Base-by-base conservation (phyloP, 768 basidiomycete genomes). In the Lactarius sp. region DNA sequence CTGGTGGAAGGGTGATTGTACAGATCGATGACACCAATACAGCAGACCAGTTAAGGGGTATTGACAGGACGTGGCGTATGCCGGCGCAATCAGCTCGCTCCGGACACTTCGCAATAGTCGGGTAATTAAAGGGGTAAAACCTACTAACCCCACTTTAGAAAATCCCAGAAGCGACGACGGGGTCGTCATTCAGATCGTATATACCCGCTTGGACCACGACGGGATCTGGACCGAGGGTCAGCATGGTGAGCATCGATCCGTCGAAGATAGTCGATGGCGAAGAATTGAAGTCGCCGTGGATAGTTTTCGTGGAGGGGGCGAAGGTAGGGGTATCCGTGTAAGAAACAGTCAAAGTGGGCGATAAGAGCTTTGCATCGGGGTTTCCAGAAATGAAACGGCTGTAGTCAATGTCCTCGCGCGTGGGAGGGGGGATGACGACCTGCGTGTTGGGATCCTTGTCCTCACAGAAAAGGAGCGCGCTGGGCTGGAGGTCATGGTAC, bases 341-440 rank as follows among this genome's bases (percentile, higher is more conserved):
- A 33, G 31, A 36, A 49, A 37, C 41, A 22, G 16, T 20, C 18
- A 44, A 44, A 2, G 42, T 36, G 7, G 51, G 56, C 37, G 62
- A 51, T 36, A 58, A 56, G 31, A 66, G 49, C 33, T 60, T 42
- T 9, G 60, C 64, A 36, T 65, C 53, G 34, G 64, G 64, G 18
- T 65, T 46, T 14, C 64, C 64, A 2, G 59, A 60, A 22, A 60
- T 60, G 50, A 36, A 54, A 22, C 52, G 18, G 39, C 52, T 47
- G 33, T 64, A 64, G 62, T 64, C 57, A 36, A 59, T 42, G 37
- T 36, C 39, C 44, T 54, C 36, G n/a, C 56, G 20, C 14, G 14
- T 6, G 36, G 36, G 27, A 39, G 51, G 42, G 4, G 4, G 18
- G 46, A 58, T 8, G 37, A 58, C 4, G 37, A 50, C 44, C 51